Evolutionary conservation across 192 early-diverging fungal species (phyloP), one percentile per base, ranked within the genome.

Genomic region (Martensiomyces pterosporus): DNA sequence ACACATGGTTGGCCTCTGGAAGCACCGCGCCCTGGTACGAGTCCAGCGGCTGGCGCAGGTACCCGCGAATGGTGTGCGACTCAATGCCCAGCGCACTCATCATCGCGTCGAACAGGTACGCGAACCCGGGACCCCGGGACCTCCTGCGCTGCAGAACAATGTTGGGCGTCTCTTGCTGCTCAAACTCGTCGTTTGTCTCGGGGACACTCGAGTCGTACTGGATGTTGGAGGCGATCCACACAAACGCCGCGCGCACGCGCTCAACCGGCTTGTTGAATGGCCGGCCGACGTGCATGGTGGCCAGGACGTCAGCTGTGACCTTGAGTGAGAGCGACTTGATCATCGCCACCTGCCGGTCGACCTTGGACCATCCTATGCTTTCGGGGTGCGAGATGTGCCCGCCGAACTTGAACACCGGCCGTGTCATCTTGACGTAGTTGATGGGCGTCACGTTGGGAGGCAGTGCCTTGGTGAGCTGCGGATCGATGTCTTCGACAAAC

Each of bases 151-250:
- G 75, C 18, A 77, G 50, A 34, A 77, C 75, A 0, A 39, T 43
- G 2, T 42, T 48, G 27, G 75, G 68, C 25, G 49, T 29, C 47
- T 77, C 75, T 13, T 71, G 48, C 36, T 67, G 63, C 55, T 64
- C 60, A 43, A 63, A 66, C 42, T 69, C 67, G 18, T 57, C 63
- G 37, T 56, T 67, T 52, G 47, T 67, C 41, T 66, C 55, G 14
- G 75, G 52, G 0, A 38, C 25, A 25, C 63, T 68, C 12, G 53
- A 41, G 43, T 77, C 75, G 36, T 67, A 77, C 43, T 60, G 52
- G 34, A 88, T 81, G 49, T 88, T 88, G 26, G 78, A 76, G 24
- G 79, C 78, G 7, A 88, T 73, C 85, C 85, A 88, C 5, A 74
- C 63, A 67, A 85, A 88, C 15, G 81, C 69, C 10, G 77, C 79